These are phyloP conservation scores for Striga hermonthica DNA, from an alignment of 305 asterid genomes.

Conservation along the genomic window DNA sequence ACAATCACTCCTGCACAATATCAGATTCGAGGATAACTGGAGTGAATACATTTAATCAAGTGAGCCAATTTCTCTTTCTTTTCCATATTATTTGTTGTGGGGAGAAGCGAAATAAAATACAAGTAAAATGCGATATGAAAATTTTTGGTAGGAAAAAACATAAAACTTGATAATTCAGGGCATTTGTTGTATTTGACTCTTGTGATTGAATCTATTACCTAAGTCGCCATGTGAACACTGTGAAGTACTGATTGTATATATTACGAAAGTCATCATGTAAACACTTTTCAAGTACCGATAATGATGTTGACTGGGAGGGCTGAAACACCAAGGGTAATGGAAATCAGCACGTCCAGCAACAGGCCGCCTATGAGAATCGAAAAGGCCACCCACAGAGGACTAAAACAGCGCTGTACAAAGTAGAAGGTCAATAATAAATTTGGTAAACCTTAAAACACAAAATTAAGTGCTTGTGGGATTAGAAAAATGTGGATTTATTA, in stretches of 20 bases:
- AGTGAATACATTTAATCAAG: too few relatives aligned
- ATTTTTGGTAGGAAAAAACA: too few relatives aligned
- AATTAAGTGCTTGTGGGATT: neutral
- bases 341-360: constrained; percentile 65
- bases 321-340: constrained; percentile 71
- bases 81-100: too few relatives aligned
- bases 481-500: constrained; percentile 29
- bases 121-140: too few relatives aligned
- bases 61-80: too few relatives aligned
- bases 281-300: constrained; percentile 40
- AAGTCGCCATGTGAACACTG: too few relatives aligned
- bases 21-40: neutral
- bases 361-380: constrained; percentile 74
- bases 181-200: too few relatives aligned
- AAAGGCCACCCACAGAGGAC: constrained; percentile 81
- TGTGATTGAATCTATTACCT: too few relatives aligned
- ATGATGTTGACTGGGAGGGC: constrained; percentile 78
- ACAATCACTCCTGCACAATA: constrained; percentile 60
- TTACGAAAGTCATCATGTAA: neutral
- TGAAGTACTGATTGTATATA: too few relatives aligned
- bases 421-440: constrained; percentile 18
- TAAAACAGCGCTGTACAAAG: constrained; percentile 53
- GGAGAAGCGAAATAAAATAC: too few relatives aligned
- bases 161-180: too few relatives aligned
- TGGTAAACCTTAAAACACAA: constrained; percentile 10